Evolutionary conservation across 1,284 basidiomycete genomes (phyloP).

Genomic region (Trichosporon sp.): DNA sequence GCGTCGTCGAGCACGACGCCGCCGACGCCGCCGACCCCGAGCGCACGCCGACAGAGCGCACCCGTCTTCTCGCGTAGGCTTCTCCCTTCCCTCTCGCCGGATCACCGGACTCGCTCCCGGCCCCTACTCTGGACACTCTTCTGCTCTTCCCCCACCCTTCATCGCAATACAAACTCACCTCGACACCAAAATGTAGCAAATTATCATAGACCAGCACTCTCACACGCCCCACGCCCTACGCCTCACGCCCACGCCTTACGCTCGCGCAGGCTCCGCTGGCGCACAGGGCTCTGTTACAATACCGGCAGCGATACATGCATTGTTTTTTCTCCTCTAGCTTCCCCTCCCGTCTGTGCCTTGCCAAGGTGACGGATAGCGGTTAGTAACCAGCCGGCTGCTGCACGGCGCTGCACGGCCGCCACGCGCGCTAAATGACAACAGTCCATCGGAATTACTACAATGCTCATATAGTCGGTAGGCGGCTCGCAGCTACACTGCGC

Average conservation of each 20-base stretch:
- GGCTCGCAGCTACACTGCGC: neutral
- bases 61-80: neutral
- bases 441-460: slow-evolving; percentile 1
- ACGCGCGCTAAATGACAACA: slow-evolving; percentile 1
- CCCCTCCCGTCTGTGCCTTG: neutral
- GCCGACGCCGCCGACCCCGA: neutral
- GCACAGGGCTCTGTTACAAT: neutral
- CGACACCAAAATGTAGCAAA: slow-evolving; percentile 2
- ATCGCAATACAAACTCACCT: neutral
- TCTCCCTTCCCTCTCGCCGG: neutral
- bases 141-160: neutral
- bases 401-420: too few relatives aligned
- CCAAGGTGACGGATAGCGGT: too few relatives aligned
- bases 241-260: too few relatives aligned
- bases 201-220: neutral
- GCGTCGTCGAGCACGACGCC: neutral
- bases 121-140: too few relatives aligned
- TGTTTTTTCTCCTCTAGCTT: neutral
- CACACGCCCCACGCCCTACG: too few relatives aligned
- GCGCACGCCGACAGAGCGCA: neutral
- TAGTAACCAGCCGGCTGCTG: neutral
- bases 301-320: neutral
- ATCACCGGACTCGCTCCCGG: too few relatives aligned
- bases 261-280: too few relatives aligned
- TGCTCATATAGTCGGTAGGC: too few relatives aligned